Evolutionary conservation across 1,139 yeast genomes (phyloP).

Genomic region (Suhomyces panamericanus): DNA sequence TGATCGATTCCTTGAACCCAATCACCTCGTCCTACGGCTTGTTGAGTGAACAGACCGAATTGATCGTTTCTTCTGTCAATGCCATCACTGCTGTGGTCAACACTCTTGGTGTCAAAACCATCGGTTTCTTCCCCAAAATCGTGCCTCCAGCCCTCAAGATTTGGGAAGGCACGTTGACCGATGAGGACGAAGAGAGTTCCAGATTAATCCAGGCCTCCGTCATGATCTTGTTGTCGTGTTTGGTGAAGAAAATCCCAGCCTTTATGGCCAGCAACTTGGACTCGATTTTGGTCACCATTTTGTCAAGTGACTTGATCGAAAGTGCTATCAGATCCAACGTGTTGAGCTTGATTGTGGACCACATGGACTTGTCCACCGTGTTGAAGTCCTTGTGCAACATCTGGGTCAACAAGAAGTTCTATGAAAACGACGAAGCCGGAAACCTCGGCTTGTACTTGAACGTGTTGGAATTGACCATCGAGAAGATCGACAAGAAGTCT

Average conservation of each 20-base stretch:
- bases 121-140: constrained; percentile 82
- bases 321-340: constrained; percentile 62
- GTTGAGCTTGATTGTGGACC: constrained; percentile 63
- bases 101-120: constrained; percentile 78
- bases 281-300: constrained; percentile 57
- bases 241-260: constrained; percentile 82
- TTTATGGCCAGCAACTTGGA: constrained; percentile 73
- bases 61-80: constrained; percentile 73
- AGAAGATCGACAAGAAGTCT: constrained; percentile 66
- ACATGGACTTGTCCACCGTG: constrained; percentile 65
- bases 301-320: constrained; percentile 58
- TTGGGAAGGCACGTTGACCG: constrained; percentile 39
- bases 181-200: constrained; percentile 26
- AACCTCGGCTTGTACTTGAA: constrained; percentile 73
- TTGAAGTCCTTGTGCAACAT: constrained; percentile 60
- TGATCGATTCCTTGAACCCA: constrained; percentile 52
- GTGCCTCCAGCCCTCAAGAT: constrained; percentile 71
- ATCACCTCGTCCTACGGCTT: constrained; percentile 57
- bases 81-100: constrained; percentile 70
- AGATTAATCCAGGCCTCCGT: constrained; percentile 62
- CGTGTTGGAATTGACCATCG: constrained; percentile 63
- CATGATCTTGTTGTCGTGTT: constrained; percentile 68
- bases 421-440: constrained; percentile 43
- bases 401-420: constrained; percentile 51
- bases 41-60: constrained; percentile 53